These are phyloP conservation scores for Cordyceps fumosorosea DNA, from an alignment of 2,329 filamentous ascomycete species.

Conservation along the genomic window DNA sequence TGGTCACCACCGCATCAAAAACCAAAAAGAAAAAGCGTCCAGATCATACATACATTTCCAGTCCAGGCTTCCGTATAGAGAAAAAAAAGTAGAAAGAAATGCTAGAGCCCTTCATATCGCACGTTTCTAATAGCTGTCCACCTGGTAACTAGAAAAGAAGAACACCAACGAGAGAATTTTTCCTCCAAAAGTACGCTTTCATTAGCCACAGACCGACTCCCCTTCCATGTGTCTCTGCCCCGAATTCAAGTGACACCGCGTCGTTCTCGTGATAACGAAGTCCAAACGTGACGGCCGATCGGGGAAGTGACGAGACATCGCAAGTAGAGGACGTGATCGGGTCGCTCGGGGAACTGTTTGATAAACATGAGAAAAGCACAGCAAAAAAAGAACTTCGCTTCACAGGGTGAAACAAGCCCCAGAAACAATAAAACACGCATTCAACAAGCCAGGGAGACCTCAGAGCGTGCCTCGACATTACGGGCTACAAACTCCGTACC, in stretches of 20 bases:
- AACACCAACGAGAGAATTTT: not conserved
- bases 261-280: not conserved
- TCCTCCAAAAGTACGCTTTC: not conserved
- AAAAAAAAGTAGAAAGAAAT: not conserved
- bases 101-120: not conserved
- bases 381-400: not conserved
- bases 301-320: not conserved
- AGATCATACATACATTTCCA: conserved; percentile 5
- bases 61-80: not conserved
- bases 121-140: not conserved
- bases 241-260: not conserved
- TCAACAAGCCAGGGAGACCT: not conserved
- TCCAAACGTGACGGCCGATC: not conserved
- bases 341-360: not conserved
- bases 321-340: not conserved
- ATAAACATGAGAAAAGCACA: not conserved
- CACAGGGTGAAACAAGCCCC: not conserved
- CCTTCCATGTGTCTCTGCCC: not conserved
- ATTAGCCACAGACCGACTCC: not conserved
- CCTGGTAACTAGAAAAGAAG: not conserved
- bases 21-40: not conserved
- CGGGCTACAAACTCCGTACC: not conserved
- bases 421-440: conserved; percentile 2
- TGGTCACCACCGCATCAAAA: not conserved
- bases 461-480: not conserved